Base-by-base conservation (phyloP, 2,329 filamentous ascomycete species). In the Uncinocarpus reesii region DNA sequence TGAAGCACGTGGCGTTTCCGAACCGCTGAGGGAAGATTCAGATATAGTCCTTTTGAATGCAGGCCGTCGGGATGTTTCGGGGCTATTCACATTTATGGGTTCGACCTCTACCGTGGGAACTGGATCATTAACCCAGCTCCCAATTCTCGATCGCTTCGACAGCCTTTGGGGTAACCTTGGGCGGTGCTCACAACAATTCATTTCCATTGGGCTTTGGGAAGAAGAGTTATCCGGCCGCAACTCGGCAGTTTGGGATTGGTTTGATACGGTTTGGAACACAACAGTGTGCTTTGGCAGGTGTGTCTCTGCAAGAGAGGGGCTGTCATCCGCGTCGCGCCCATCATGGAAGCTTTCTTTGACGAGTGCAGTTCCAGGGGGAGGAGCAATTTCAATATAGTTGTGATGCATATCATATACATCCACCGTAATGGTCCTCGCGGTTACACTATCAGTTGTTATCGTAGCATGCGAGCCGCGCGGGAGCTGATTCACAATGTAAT, bases 401-500 rank as follows among this genome's bases (percentile, higher is more conserved):
- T 48, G 29, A 6, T 37, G 46, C 13, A 67, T 60, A 52, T 70
- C 67, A 48, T 63, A 71, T 15, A 72, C 63, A 50, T 72, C 68
- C 7, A 72, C 69, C 2, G 67, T 70, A 43, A 72, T 70, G 1
- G 69, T 72, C 47, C 66, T 67, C 6, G 69, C 64, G 2, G 66
- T 71, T 40, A 71, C 56, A 11, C 63, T 56, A 38, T 72, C 68
- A 1, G 68, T 66, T 37, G 56, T 66, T 26, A 72, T 66, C 2
- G 66, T 66, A 13, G 68, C 69, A 52, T 61, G 66, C 43, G 65
- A 67, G 8, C 67, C 69, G 31, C 53, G 60, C 28, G 65, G 69
- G 24, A 67, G 60, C 50, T 72, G 70, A 34, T 63, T 63, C 58
- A 70, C 62, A 15, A 73, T 75, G 58, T 63, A 79, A 70, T 42